phyloP scores from a whole-genome alignment of 805 yeast species.

The Metschnikowia corniflorae region DNA sequence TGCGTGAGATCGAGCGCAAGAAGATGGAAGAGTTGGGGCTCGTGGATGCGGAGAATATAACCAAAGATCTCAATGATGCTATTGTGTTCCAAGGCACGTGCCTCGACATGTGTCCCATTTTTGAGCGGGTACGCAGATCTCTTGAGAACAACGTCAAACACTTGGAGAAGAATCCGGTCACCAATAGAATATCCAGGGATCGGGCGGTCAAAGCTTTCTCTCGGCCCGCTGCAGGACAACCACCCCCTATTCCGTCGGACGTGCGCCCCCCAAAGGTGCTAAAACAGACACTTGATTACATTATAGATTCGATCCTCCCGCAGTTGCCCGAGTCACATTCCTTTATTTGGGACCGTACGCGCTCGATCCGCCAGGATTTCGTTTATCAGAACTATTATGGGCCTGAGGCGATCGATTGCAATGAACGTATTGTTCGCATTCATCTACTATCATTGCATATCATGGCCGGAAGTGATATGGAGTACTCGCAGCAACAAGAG shows the following conservation, averaged over 20 bases:
- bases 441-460: conserved; percentile 79
- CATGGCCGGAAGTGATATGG: conserved; percentile 70
- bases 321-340: conserved; percentile 82
- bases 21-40: conserved; percentile 77
- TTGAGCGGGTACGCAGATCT: conserved; percentile 83
- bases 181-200: conserved; percentile 50
- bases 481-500: conserved; percentile 92
- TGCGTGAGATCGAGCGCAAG: conserved; percentile 71
- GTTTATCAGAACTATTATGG: conserved; percentile 93
- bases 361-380: conserved; percentile 95
- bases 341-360: conserved; percentile 94
- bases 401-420: conserved; percentile 89
- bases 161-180: conserved; percentile 63
- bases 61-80: conserved; percentile 84
- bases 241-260: conserved; percentile 96
- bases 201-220: conserved; percentile 88
- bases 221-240: conserved; percentile 97
- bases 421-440: conserved; percentile 85
- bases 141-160: conserved; percentile 82
- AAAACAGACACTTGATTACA: conserved; percentile 61
- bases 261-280: conserved; percentile 89
- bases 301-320: conserved; percentile 60
- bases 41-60: conserved; percentile 82
- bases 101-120: conserved; percentile 90
- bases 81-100: conserved; percentile 86